Evolutionary conservation across 768 basidiomycete genomes (phyloP), one percentile per base, ranked within the genome.

Genomic region (Rhizopogon vesiculosus): DNA sequence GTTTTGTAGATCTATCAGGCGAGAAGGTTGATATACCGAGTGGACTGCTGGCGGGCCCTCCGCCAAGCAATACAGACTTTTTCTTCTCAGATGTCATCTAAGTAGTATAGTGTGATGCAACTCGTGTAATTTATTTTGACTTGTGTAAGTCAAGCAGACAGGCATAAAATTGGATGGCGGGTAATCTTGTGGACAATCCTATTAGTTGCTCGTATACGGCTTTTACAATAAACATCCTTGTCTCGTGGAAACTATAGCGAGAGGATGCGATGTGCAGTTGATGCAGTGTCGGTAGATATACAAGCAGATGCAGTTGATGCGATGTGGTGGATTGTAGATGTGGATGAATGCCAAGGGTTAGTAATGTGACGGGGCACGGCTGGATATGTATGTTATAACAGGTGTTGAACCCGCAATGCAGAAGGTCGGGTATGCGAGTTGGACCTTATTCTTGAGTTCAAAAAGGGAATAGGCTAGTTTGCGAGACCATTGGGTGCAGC

Each of bases 1-100:
- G 12, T 38, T 12, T 41, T 31, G 53, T 62, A 90, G 93, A 95
- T 73, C 76, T 97, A 40, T 87, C 89, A 1, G 93, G 93, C 6
- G 93, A 94, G 69, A 86, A 83, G 72, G 88, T 93, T 15, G 90
- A 93, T 65, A 91, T 96, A 64, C 93, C 93, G 3, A 87, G 86
- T 58, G 85, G 86, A 29, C 74, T 93, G 52, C 73, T 79, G 45
- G 78, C 88, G n/a, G 90, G 91, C 12, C 82, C 86, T 39, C 89
- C 91, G 51, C 92, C 92, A 12, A 72, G 76, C 15, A 90, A 88
- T 63, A 84, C 80, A 48, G 89, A 93, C 67, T 93, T 91, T 72
- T 93, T 89, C 76, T 93, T 91, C 68, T 88, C 91, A 5, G 90
- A 93, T 53, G 57, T 79, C 13, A 49, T 49, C 15, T 49, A 9